Evolutionary conservation across 2,329 filamentous ascomycete species (phyloP), one percentile per base, ranked within the genome.

Genomic region (Colletotrichum sp.): DNA sequence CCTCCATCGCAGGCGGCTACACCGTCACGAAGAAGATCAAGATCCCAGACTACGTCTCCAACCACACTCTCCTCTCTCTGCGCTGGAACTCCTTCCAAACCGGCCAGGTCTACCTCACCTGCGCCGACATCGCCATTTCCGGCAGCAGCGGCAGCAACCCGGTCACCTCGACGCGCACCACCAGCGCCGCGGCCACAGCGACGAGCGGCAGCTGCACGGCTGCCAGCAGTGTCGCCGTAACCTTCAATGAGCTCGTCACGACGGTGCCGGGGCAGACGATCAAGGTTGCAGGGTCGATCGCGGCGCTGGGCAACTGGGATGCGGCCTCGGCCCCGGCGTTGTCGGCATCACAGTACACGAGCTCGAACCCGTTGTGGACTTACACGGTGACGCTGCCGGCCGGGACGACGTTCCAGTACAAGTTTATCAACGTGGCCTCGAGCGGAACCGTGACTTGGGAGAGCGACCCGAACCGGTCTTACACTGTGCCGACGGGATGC

Each of bases 81-180:
- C 86, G 87, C 72, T 91, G 89, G 89, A 90, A 91, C 81, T 86
- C 88, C 1, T 90, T 86, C 81, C 88, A 91, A 81, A 90, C 89
- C 0, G 84, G 84, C 0, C 89, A 91, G 81, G 84, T 90, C 9
- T 91, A 90, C 78, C 83, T 90, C 5, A 87, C 84, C 6, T 91
- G 89, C 77, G 88, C 89, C 3, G 89, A 90, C 78, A 89, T 90
- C 71, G 85, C 87, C 16, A 89, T 90, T 69, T 81, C 75, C 30
- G 68, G 66, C 12, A 69, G 75, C 28, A 71, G 77, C 1, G 69
- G 73, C 4, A 24, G 44, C 13, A 78, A 75, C 66, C 79, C 77
- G 28, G 68, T 77, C 4, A 69, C 77, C 6, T 69, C 80, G 3
- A 79, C 80, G 18, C 76, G 74, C 7, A 79, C 77, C 3, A 72